Percentiles rank a stretch among this genome's conserved stretches.
Conservation (phyloP, 2,329 filamentous ascomycete genomes). For the Diaporthe batatas region DNA sequence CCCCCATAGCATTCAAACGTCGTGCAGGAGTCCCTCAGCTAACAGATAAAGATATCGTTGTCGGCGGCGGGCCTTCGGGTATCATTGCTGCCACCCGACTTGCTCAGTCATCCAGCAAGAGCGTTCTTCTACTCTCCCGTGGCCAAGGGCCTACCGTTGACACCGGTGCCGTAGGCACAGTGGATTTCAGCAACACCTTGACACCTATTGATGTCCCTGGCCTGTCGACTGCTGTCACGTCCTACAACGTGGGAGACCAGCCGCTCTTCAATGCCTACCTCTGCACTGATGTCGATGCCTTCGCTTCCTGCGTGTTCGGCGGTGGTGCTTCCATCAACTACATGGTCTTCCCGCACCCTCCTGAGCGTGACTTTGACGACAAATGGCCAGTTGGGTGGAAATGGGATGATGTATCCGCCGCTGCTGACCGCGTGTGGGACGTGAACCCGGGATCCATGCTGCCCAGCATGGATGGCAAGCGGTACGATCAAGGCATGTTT, state of each 20-base stretch:
- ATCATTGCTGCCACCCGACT: constrained; percentile 23
- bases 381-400: constrained; percentile 50
- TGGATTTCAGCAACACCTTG: constrained; percentile 4
- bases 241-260: constrained; percentile 43
- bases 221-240: constrained; percentile 23
- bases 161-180: background rate
- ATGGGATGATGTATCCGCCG: constrained; percentile 45
- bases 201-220: constrained; percentile 21
- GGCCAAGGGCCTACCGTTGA: constrained; percentile 9
- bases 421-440: constrained; percentile 46
- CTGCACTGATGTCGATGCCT: constrained; percentile 24
- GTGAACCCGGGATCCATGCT: constrained; percentile 46
- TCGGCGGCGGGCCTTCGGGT: constrained; percentile 11
- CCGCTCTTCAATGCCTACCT: constrained; percentile 32
- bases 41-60: constrained; percentile 5
- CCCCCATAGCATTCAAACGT: background rate
- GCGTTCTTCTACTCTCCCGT: constrained; percentile 21
- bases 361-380: constrained; percentile 46
- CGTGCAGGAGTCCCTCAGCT: background rate
- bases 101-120: constrained; percentile 26
- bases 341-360: constrained; percentile 19
- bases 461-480: constrained; percentile 46
- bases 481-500: constrained; percentile 38
- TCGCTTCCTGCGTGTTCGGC: constrained; percentile 16
- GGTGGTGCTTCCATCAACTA: constrained; percentile 22